Conservation (phyloP, 2,329 filamentous ascomycete genomes). For the Xylariaceae sp. region DNA sequence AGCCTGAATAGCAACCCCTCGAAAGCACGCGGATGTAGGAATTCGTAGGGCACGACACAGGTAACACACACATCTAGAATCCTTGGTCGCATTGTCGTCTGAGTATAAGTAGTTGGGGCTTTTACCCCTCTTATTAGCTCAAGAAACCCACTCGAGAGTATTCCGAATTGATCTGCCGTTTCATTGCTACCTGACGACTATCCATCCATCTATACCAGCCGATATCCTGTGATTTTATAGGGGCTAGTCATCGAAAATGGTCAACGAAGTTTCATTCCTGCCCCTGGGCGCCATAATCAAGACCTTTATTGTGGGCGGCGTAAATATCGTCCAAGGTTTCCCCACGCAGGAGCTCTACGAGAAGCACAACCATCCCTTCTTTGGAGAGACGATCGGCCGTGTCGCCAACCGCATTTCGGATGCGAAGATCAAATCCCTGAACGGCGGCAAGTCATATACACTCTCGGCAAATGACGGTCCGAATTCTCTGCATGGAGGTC, state of each 20-base stretch:
- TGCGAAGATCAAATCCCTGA: constrained; percentile 66
- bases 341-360: constrained; percentile 69
- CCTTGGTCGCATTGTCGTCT: background rate
- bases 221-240: background rate
- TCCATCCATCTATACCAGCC: background rate
- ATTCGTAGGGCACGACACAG: background rate
- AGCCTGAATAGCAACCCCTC: constrained; percentile 14
- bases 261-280: constrained; percentile 56
- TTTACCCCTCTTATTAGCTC: background rate
- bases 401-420: constrained; percentile 74
- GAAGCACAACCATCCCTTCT: constrained; percentile 70
- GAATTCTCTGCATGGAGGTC: constrained; percentile 71
- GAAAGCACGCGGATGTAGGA: background rate
- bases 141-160: background rate
- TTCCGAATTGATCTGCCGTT: background rate
- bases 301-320: constrained; percentile 67
- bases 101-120: background rate
- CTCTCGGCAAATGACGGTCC: constrained; percentile 71
- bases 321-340: constrained; percentile 88
- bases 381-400: constrained; percentile 89
- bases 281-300: constrained; percentile 76
- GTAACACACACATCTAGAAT: background rate
- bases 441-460: constrained; percentile 59
- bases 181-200: background rate
- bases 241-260: constrained; percentile 17